phyloP scores from a whole-genome alignment of 768 basidiomycete genomes.

The Boletus edulis region DNA sequence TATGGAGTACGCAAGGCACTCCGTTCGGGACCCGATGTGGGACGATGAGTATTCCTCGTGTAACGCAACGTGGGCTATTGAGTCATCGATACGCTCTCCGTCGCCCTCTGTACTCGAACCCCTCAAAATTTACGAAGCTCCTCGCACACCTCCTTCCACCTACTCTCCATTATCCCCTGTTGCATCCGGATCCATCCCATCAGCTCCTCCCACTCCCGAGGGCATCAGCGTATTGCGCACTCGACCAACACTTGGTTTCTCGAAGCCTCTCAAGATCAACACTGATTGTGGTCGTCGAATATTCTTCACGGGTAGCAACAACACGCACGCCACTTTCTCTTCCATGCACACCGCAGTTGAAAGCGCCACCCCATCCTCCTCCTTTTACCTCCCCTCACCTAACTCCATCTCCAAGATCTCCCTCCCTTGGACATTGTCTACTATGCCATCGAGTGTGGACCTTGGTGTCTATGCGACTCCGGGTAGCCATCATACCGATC shows the following conservation, averaged over 20 bases:
- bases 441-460: slow-evolving; percentile 39
- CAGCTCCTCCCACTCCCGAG: slow-evolving; percentile 60
- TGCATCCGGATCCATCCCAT: slow-evolving; percentile 37
- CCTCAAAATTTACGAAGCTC: slow-evolving; percentile 43
- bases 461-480: slow-evolving; percentile 39
- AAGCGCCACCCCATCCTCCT: slow-evolving; percentile 53
- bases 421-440: slow-evolving; percentile 30
- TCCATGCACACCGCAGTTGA: slow-evolving; percentile 81
- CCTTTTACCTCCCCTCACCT: slow-evolving; percentile 51
- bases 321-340: slow-evolving; percentile 46
- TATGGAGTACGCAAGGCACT: slow-evolving; percentile 32
- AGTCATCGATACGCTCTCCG: slow-evolving; percentile 48
- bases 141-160: slow-evolving; percentile 50
- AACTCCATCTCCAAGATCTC: slow-evolving; percentile 39
- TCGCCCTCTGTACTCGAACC: slow-evolving; percentile 37
- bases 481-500: slow-evolving; percentile 51
- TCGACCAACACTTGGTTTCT: slow-evolving; percentile 32
- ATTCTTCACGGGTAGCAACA: slow-evolving; percentile 39
- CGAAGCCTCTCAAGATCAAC: slow-evolving; percentile 57
- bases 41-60: slow-evolving; percentile 41
- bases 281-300: slow-evolving; percentile 41
- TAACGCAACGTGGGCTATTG: slow-evolving; percentile 54
- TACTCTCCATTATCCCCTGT: slow-evolving; percentile 46
- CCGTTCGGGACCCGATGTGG: slow-evolving; percentile 30
- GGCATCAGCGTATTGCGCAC: slow-evolving; percentile 41